A percentile compares a stretch with the other conserved stretches of the same genome.
phyloP scores from a whole-genome alignment of 805 yeast genomes.

The Nakazawaea wickerhamii region DNA sequence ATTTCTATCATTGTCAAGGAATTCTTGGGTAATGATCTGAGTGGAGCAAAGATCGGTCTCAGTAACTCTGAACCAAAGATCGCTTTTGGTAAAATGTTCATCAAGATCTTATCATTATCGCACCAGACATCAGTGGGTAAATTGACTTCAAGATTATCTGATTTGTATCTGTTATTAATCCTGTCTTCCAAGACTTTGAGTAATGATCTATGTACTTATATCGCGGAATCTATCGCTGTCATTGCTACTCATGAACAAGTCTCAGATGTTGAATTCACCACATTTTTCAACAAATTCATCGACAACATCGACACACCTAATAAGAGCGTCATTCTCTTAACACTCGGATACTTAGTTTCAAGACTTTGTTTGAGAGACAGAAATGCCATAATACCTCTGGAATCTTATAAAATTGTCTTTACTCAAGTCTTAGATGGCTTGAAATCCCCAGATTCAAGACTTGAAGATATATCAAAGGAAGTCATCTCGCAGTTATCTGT shows the following conservation, averaged over 20 bases:
- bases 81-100: constrained; percentile 18
- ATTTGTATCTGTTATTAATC: constrained; percentile 14
- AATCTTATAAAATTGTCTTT: constrained; percentile 14
- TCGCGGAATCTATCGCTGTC: constrained; percentile 24
- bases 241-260: constrained; percentile 34
- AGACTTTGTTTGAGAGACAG: constrained; percentile 35
- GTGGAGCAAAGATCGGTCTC: constrained; percentile 12
- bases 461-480: constrained; percentile 29
- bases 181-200: constrained; percentile 17
- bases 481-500: constrained; percentile 37
- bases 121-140: constrained; percentile 16
- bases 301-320: constrained; percentile 9
- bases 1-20: constrained; percentile 34
- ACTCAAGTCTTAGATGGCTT: constrained; percentile 15
- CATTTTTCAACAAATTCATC: constrained; percentile 12
- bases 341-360: constrained; percentile 41
- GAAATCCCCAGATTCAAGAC: constrained; percentile 19
- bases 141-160: constrained; percentile 14
- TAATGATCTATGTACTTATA: constrained; percentile 19
- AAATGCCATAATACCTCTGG: constrained; percentile 15
- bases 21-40: constrained; percentile 21
- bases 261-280: constrained; percentile 14
- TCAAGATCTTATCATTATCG: constrained; percentile 23
- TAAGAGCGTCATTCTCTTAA: constrained; percentile 20
- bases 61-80: constrained; percentile 8